phyloP scores from a whole-genome alignment of 805 yeast genomes.

The Yarrowia sp. region DNA sequence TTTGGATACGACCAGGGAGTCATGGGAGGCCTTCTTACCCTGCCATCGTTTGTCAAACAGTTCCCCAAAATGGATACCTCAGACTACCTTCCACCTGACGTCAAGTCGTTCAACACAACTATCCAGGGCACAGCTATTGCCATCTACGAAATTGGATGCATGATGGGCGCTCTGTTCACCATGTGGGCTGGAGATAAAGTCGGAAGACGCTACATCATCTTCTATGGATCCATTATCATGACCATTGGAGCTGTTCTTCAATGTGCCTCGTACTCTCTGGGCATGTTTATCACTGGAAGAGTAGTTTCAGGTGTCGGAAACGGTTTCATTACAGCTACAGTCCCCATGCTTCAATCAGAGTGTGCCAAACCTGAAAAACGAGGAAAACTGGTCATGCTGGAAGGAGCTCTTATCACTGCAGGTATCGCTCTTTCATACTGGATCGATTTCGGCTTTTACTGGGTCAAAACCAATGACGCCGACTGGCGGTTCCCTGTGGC shows the following conservation, averaged over 20 bases:
- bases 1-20: conserved; percentile 79
- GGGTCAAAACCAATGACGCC: conserved; percentile 13
- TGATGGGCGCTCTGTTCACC: conserved; percentile 37
- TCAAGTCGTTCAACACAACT: conserved; percentile 22
- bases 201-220: conserved; percentile 53
- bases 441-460: conserved; percentile 18
- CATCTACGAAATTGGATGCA: conserved; percentile 66
- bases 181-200: conserved; percentile 58
- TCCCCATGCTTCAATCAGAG: conserved; percentile 21
- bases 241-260: conserved; percentile 10
- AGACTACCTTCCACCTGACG: conserved; percentile 1
- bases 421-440: conserved; percentile 13
- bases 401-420: conserved; percentile 23
- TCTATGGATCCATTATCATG: conserved; percentile 14
- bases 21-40: conserved; percentile 56
- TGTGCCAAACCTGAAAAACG: conserved; percentile 20
- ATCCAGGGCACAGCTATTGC: conserved; percentile 22
- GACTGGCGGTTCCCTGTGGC: conserved; percentile 24
- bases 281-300: conserved; percentile 16
- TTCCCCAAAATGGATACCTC: conserved; percentile 25
- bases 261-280: conserved; percentile 24
- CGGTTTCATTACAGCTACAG: conserved; percentile 14
- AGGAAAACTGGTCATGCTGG: conserved; percentile 20
- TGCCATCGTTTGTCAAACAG: conserved; percentile 16
- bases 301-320: conserved; percentile 7